Percentiles rank a stretch among this genome's conserved stretches.
Evolutionary conservation across 352 stramenopile species (phyloP).

Genomic region (Thraustochytrium striatum): DNA sequence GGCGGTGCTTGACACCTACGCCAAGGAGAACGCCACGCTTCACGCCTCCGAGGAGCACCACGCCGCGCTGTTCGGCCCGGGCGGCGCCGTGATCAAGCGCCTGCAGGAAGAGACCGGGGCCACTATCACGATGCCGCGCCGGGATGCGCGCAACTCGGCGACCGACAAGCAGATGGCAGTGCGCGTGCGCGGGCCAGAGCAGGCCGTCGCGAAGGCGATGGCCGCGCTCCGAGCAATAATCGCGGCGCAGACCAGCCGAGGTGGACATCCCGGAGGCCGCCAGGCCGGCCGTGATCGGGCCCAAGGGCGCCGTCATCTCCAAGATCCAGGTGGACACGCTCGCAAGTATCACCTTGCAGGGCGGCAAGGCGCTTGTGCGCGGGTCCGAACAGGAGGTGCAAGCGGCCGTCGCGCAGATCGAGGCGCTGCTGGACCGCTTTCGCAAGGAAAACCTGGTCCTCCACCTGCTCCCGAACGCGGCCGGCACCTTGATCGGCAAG

Average conservation of each 20-base stretch:
- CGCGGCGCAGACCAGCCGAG: background rate
- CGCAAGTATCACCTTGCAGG: conserved; percentile 1
- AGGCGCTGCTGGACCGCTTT: background rate
- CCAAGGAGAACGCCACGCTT: conserved; percentile 10
- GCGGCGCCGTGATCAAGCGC: background rate
- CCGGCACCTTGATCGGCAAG: conserved; percentile 30
- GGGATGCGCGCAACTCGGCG: background rate
- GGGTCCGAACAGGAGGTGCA: background rate
- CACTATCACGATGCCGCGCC: background rate
- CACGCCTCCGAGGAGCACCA: conserved; percentile 6
- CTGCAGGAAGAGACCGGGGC: background rate
- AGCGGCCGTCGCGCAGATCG: background rate
- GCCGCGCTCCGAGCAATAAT: background rate
- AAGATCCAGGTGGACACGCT: conserved; percentile 12
- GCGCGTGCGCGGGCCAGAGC: background rate
- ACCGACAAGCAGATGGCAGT: background rate
- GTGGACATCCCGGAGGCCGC: background rate
- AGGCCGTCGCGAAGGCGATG: background rate
- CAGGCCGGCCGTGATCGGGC: background rate
- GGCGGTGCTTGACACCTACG: background rate
- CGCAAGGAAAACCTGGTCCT: background rate
- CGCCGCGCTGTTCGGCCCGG: background rate
- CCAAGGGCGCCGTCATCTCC: conserved; percentile 21
- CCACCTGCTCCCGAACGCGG: background rate
- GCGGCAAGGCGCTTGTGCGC: background rate